Conservation (phyloP, 225 moss, liverwort and hornwort species). For the Pseudisothecium myosuroides region DNA sequence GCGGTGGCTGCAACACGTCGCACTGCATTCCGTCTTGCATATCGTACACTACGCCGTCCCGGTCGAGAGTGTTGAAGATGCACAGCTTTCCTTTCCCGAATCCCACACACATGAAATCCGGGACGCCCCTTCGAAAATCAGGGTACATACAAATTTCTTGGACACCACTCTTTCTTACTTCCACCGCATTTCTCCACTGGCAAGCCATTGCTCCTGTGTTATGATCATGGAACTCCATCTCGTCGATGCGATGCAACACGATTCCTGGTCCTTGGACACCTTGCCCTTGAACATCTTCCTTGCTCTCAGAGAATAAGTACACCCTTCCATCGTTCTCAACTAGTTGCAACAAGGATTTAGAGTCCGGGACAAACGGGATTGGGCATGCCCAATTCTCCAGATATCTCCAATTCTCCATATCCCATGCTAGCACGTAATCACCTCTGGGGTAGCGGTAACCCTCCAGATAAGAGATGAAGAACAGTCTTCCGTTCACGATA, state of each 20-base stretch:
- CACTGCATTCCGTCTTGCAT: background rate
- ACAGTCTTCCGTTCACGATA: background rate
- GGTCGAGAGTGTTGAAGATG: background rate
- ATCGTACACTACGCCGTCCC: background rate
- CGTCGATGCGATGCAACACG: background rate
- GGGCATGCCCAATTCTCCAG: background rate
- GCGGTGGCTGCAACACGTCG: background rate
- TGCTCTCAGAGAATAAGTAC: slow-evolving; percentile 5
- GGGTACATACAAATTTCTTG: background rate
- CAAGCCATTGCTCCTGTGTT: background rate
- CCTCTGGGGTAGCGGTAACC: background rate
- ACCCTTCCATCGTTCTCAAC: background rate
- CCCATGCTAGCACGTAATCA: background rate
- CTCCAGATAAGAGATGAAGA: background rate
- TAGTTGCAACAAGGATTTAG: background rate
- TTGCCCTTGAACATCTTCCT: background rate
- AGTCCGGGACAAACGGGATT: background rate
- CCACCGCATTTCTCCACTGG: background rate
- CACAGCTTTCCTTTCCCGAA: background rate
- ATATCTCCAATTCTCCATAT: background rate
- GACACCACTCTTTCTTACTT: background rate
- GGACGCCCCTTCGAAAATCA: background rate
- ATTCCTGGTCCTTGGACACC: background rate
- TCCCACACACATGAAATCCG: background rate
- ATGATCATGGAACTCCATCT: background rate